Percentiles rank a stretch among this genome's conserved stretches.
phyloP scores from a whole-genome alignment of 495 filamentous ascomycete genomes.

The Podospora tetraspora region DNA sequence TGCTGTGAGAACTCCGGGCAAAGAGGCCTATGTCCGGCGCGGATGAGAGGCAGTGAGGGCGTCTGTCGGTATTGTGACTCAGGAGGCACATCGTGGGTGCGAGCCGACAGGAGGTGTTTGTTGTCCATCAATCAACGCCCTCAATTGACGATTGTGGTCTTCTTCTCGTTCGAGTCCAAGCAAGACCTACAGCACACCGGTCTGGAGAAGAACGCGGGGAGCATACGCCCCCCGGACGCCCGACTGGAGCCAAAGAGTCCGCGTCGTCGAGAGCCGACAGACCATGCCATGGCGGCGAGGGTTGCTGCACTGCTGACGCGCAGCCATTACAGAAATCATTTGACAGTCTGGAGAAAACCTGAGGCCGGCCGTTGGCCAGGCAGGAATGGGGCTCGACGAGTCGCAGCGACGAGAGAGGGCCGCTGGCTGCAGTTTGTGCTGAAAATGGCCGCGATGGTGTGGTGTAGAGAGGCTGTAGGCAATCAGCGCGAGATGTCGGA shows the following conservation, averaged over 20 bases:
- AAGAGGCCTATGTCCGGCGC: not conserved
- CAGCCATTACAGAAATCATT: slow-evolving; percentile 10
- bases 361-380: slow-evolving; percentile 1
- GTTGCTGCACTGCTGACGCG: slow-evolving; percentile 10
- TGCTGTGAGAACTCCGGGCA: not conserved
- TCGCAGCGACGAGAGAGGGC: not conserved
- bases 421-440: not conserved
- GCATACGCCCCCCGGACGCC: not conserved
- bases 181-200: not conserved
- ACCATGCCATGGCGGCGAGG: not conserved
- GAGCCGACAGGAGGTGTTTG: not conserved
- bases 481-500: slow-evolving; percentile 1
- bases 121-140: slow-evolving; percentile 13
- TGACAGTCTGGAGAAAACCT: slow-evolving; percentile 6
- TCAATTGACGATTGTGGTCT: not conserved
- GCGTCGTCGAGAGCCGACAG: not conserved
- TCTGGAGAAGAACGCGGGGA: not conserved
- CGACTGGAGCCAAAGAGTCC: not conserved
- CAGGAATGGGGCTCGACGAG: slow-evolving; percentile 8
- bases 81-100: not conserved
- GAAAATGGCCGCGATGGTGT: not conserved
- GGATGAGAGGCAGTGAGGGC: not conserved
- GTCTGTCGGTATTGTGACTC: not conserved
- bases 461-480: not conserved
- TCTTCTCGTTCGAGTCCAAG: not conserved